Evolutionary conservation across 257 asterid genomes (phyloP), one percentile per base, ranked within the genome.

Genomic region (Verbena officinalis): DNA sequence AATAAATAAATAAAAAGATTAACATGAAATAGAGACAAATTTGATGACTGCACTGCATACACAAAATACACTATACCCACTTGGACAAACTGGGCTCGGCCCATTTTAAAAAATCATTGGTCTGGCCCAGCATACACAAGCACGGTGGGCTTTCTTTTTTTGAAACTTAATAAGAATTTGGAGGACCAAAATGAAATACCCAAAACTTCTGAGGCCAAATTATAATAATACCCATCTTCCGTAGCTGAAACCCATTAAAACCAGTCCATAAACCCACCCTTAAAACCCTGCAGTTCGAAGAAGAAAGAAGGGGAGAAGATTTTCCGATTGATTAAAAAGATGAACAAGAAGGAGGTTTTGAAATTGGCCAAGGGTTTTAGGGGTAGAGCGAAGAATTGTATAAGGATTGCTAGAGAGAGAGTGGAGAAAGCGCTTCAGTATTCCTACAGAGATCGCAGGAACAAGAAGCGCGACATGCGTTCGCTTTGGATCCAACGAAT

Each of bases 381-480:
- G 12, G 97, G 95, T 60, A 84, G 95, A 53, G 97, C 97, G 19
- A 89, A 89, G 72, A 89, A 89, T 42, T 90, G 97, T 70, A 89
- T 84, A 62, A 64, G 95, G 53, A 89, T 87, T 33, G 97, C 91
- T 4, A 78, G 95, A 59, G 95, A 90, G 60, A 82, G 95, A 65
- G 97, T 87, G 52, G 97, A 90, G 76, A 90, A 90, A 57, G 97
- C 97, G n/a, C 87, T 87, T 59, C 96, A 85, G 66, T 83, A 90
- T 46, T 86, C 97, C 0, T 90, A 87, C 78, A 69, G 96, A 68
- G 97, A 85, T 59, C 92, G 97, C 74, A 88, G 92, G 73, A 87
- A 82, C 74, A 90, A 90, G 92, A 90, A 90, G 78, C 81, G 96
- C 1, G 97, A 90, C 45, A 90, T 89, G 91, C 95, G 91, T 3